A percentile compares a stretch with the other conserved stretches of the same genome.
Conservation (phyloP, 2,329 filamentous ascomycete species). For the Diplocarpon rosae region DNA sequence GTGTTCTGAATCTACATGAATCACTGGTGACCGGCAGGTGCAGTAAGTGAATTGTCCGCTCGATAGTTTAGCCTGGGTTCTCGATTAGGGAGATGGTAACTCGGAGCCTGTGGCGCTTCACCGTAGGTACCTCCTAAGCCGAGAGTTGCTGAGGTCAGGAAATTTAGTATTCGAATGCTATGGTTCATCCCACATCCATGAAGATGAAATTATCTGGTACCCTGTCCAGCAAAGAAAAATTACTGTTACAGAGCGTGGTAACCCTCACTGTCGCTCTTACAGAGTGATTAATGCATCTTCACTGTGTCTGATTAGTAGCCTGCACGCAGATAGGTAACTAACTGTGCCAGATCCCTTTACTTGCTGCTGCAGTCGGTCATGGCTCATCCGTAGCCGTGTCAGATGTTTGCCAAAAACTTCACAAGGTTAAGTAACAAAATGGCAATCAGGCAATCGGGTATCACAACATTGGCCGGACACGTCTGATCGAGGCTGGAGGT, state of each 20-base stretch:
- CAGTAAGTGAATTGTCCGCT: constrained; percentile 35
- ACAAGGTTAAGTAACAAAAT: constrained; percentile 47
- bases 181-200: too few species aligned
- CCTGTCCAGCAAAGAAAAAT: constrained; percentile 46
- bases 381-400: too few species aligned
- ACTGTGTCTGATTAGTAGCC: constrained; percentile 65
- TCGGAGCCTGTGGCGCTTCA: constrained; percentile 60
- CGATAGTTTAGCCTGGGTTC: constrained; percentile 81
- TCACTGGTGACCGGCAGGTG: not conserved
- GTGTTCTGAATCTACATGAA: not conserved
- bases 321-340: constrained; percentile 62
- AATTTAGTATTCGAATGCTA: not conserved
- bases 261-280: constrained; percentile 44
- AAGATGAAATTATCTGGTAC: constrained; percentile 33
- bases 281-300: constrained; percentile 52
- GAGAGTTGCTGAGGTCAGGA: constrained; percentile 56
- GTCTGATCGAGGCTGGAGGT: not conserved
- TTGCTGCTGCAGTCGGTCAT: constrained; percentile 42
- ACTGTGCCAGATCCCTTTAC: constrained; percentile 77
- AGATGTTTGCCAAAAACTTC: too few species aligned
- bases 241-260: too few species aligned
- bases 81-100: constrained; percentile 76
- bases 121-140: constrained; percentile 69
- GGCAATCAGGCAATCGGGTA: constrained; percentile 38
- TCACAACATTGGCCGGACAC: not conserved